phyloP scores from a whole-genome alignment of 2,329 filamentous ascomycete genomes.

The Pseudohalonectria lignicola region DNA sequence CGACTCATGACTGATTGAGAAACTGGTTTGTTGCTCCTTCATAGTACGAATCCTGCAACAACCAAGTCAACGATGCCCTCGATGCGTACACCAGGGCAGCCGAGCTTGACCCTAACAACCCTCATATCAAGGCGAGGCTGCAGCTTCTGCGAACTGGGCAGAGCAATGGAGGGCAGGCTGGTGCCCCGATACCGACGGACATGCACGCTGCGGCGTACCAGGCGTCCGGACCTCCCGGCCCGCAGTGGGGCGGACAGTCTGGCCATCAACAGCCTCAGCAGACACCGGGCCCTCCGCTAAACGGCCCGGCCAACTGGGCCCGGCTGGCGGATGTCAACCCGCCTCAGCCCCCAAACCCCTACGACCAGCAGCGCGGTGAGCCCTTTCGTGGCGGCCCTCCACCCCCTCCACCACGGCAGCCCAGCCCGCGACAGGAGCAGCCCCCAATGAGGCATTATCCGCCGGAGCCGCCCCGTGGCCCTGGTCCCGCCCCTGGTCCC shows the following conservation, averaged over 20 bases:
- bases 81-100: constrained; percentile 93
- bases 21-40: neutral
- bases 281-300: constrained; percentile 41
- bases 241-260: constrained; percentile 78
- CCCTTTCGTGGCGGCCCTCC: constrained; percentile 56
- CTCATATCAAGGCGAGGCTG: constrained; percentile 90
- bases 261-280: constrained; percentile 37
- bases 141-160: constrained; percentile 79
- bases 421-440: constrained; percentile 65
- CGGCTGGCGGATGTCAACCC: constrained; percentile 71
- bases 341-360: constrained; percentile 67
- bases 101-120: constrained; percentile 85
- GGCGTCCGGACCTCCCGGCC: constrained; percentile 73
- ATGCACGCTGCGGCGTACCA: constrained; percentile 94
- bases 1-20: constrained; percentile 4
- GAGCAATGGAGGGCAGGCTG: constrained; percentile 53
- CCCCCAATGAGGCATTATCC: constrained; percentile 51
- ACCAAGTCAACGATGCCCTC: constrained; percentile 90
- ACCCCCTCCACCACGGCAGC: constrained; percentile 57
- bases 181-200: constrained; percentile 83
- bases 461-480: constrained; percentile 48
- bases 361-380: constrained; percentile 69
- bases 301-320: constrained; percentile 43
- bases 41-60: constrained; percentile 97
- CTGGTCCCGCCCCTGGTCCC: constrained; percentile 22